Evolutionary conservation across 2,329 filamentous ascomycete genomes (phyloP).

Genomic region (Chrysosporium queenslandicum): DNA sequence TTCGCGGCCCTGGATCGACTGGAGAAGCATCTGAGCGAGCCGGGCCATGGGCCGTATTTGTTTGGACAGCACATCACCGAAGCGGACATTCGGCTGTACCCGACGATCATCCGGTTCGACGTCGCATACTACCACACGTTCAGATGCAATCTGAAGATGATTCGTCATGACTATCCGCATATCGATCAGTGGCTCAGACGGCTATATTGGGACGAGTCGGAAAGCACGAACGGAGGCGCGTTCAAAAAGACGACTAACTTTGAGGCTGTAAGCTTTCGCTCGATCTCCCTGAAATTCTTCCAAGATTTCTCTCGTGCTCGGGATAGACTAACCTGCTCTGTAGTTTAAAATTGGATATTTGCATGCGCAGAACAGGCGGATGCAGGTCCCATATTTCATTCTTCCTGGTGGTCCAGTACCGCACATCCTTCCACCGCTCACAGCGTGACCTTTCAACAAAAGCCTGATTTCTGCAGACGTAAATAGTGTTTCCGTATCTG

Average conservation of each 20-base stretch:
- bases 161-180: slow-evolving; percentile 50
- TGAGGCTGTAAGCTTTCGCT: slow-evolving; percentile 26
- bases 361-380: not conserved
- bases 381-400: not conserved
- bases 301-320: too few species aligned
- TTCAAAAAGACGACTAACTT: slow-evolving; percentile 40
- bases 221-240: slow-evolving; percentile 33
- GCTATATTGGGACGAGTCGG: slow-evolving; percentile 40
- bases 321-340: too few species aligned
- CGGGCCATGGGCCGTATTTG: slow-evolving; percentile 50
- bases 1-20: slow-evolving; percentile 64
- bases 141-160: slow-evolving; percentile 58
- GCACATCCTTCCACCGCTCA: slow-evolving; percentile 1
- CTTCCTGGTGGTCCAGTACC: not conserved
- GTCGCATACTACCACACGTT: slow-evolving; percentile 72
- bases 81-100: slow-evolving; percentile 62
- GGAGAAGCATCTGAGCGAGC: slow-evolving; percentile 54
- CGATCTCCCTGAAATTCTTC: too few species aligned
- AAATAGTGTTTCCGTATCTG: too few species aligned
- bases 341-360: not conserved
- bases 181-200: slow-evolving; percentile 40
- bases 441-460: too few species aligned
- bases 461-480: too few species aligned
- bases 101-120: slow-evolving; percentile 59
- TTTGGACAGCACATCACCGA: slow-evolving; percentile 67